Conservation (phyloP, 2,329 filamentous ascomycete genomes). For the Cladophialophora psammophila region DNA sequence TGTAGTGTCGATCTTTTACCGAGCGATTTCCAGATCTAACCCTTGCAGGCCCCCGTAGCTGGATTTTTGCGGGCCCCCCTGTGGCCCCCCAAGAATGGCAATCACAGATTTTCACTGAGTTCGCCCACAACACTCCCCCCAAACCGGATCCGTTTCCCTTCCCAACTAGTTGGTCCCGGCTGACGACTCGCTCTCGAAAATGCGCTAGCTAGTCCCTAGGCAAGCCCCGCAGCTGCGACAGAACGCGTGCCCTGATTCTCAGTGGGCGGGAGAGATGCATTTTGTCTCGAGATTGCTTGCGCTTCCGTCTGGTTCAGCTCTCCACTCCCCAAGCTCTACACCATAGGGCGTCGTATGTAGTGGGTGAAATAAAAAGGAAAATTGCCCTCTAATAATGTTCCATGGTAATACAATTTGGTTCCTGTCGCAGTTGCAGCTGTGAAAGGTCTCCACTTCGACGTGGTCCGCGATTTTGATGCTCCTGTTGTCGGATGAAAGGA, state of each 20-base stretch:
- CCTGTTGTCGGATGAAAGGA: neutral
- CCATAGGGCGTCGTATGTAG: neutral
- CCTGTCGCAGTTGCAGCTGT: neutral
- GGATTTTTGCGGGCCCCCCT: neutral
- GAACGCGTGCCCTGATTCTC: neutral
- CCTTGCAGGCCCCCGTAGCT: neutral
- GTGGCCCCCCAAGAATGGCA: neutral
- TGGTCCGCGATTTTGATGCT: neutral
- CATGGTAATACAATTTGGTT: neutral
- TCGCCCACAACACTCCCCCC: neutral
- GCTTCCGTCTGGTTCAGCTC: neutral
- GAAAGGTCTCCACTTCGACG: neutral
- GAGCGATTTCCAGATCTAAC: slow-evolving; percentile 19
- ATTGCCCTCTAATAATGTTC: neutral
- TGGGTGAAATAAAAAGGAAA: neutral
- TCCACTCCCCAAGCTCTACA: slow-evolving; percentile 1
- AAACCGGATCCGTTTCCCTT: neutral
- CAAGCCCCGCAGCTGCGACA: slow-evolving; percentile 1
- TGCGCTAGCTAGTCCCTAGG: neutral
- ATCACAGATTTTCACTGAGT: neutral
- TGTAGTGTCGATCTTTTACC: slow-evolving; percentile 21
- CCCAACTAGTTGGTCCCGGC: neutral
- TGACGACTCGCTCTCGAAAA: neutral
- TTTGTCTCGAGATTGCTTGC: neutral
- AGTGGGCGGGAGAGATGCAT: neutral